Conservation (phyloP, 176 grass and related monocot genomes). For the Bonia amplexicaulis region DNA sequence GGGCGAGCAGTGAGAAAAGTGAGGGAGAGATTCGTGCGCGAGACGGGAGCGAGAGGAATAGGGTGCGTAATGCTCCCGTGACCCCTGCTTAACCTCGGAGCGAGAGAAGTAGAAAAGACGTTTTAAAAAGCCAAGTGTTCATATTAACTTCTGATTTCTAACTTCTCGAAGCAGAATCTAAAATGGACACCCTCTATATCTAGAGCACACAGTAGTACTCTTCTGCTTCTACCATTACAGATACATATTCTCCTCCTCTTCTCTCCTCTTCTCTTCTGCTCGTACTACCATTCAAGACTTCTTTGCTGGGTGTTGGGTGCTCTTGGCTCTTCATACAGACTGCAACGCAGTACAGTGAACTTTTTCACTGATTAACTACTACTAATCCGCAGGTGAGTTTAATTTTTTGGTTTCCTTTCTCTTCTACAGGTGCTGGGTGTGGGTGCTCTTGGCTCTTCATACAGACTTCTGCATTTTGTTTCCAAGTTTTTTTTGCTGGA, state of each 20-base stretch:
- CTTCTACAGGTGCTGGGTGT: not conserved
- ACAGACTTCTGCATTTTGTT: not conserved
- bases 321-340: constrained; percentile 5
- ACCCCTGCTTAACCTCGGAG: too few relatives aligned
- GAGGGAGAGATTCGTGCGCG: too few relatives aligned
- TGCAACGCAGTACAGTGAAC: not conserved
- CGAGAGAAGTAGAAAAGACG: too few relatives aligned
- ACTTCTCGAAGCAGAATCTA: too few relatives aligned
- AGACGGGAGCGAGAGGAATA: too few relatives aligned
- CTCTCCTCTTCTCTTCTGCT: not conserved
- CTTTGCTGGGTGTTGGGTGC: not conserved
- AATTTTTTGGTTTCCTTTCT: not conserved
- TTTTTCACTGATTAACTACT: not conserved
- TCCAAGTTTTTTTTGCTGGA: not conserved
- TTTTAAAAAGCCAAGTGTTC: too few relatives aligned
- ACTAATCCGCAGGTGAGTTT: constrained; percentile 12
- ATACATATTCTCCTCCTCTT: not conserved
- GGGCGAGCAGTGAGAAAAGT: too few relatives aligned
- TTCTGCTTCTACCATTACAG: constrained; percentile 12
- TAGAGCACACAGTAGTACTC: not conserved
- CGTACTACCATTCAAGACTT: not conserved
- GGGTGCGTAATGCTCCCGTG: too few relatives aligned
- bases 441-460: too few relatives aligned
- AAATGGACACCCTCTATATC: not conserved
- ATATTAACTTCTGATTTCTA: too few relatives aligned